Percentiles rank a stretch among this genome's conserved stretches.
Evolutionary conservation across 2,329 filamentous ascomycete species (phyloP).

Genomic region (Fonsecaea pedrosoi): DNA sequence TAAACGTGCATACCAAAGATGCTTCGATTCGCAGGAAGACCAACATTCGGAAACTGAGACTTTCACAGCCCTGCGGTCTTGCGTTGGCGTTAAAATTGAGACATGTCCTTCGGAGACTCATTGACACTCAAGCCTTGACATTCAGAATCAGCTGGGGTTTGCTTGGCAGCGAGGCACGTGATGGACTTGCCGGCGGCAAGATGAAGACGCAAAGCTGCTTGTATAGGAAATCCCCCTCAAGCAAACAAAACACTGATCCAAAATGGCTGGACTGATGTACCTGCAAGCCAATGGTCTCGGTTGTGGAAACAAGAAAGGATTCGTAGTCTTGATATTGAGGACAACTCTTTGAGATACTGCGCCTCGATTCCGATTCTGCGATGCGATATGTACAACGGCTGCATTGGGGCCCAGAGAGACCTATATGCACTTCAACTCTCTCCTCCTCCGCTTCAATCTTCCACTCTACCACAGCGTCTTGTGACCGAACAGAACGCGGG

Average conservation of each 20-base stretch:
- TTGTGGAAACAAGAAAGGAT: background rate
- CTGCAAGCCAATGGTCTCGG: background rate
- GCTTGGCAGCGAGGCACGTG: conserved; percentile 5
- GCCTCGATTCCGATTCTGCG: conserved; percentile 10
- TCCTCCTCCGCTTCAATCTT: background rate
- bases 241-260: background rate
- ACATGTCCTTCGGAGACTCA: conserved; percentile 6
- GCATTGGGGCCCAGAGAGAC: background rate
- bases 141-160: background rate
- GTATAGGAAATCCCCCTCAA: background rate
- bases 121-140: background rate
- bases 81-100: background rate
- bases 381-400: conserved; percentile 33
- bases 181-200: background rate
- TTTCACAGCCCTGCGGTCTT: background rate
- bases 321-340: conserved; percentile 4
- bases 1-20: conserved; percentile 22
- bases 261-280: background rate
- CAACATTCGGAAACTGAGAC: background rate
- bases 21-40: conserved; percentile 21
- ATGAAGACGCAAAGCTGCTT: background rate
- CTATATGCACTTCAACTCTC: background rate
- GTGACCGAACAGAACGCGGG: conserved; percentile 60
- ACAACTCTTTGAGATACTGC: background rate
- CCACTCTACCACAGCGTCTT: conserved; percentile 63